A percentile compares a stretch with the other conserved stretches of the same genome.
Evolutionary conservation across 371 early-diverging fungal species (phyloP).

Genomic region (Mucor racemosus): DNA sequence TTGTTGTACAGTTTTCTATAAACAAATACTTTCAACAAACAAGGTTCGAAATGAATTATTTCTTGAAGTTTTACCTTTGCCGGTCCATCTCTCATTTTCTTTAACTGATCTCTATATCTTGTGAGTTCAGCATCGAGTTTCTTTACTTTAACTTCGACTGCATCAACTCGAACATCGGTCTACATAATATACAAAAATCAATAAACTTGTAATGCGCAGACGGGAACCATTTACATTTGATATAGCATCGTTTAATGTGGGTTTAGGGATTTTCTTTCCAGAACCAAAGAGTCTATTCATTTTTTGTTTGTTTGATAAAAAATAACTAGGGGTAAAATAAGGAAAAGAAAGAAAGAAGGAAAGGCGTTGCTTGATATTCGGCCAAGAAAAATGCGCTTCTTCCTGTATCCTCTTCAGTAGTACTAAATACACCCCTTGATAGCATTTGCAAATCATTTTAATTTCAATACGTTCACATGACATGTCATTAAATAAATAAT

Average conservation of each 20-base stretch:
- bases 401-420: not conserved
- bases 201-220: not conserved
- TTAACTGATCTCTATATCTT: slow-evolving; percentile 91
- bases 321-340: not conserved
- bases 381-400: slow-evolving; percentile 1
- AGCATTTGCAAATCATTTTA: not conserved
- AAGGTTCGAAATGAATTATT: too few relatives aligned
- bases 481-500: too few relatives aligned
- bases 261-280: slow-evolving; percentile 36
- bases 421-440: not conserved
- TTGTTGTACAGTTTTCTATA: slow-evolving; percentile 86
- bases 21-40: not conserved
- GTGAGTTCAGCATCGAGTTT: slow-evolving; percentile 92
- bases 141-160: slow-evolving; percentile 90
- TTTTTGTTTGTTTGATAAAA: not conserved
- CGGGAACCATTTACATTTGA: slow-evolving; percentile 29
- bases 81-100: slow-evolving; percentile 91
- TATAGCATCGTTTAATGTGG: slow-evolving; percentile 33
- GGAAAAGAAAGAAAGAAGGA: not conserved
- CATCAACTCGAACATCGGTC: slow-evolving; percentile 85
- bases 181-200: slow-evolving; percentile 24
- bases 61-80: slow-evolving; percentile 67
- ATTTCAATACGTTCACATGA: too few relatives aligned
- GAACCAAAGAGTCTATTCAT: slow-evolving; percentile 52
- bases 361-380: not conserved